phyloP scores from a whole-genome alignment of 176 grass and related monocot species.

The Luzula sylvatica region DNA sequence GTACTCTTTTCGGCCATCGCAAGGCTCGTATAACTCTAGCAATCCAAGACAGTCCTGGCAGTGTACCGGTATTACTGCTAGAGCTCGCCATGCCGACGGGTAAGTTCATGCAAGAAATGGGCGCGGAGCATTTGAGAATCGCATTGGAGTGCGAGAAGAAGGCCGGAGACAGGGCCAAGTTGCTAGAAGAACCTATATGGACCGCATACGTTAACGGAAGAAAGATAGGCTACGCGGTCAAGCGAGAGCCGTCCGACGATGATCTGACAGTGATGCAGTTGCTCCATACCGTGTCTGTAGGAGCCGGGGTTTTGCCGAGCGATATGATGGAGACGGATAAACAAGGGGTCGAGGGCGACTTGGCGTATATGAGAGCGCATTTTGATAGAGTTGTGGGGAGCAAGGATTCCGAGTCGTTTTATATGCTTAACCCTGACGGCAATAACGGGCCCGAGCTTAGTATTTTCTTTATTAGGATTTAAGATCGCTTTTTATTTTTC shows the following conservation, averaged over 20 bases:
- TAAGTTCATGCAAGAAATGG: constrained; percentile 98
- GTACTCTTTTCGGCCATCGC: constrained; percentile 81
- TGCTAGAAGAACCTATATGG: constrained; percentile 85
- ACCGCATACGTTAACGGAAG: constrained; percentile 82
- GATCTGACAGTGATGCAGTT: constrained; percentile 85
- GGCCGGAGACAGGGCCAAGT: constrained; percentile 34
- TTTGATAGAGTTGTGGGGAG: constrained; percentile 76
- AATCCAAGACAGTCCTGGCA: constrained; percentile 72
- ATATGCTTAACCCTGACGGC: constrained; percentile 86
- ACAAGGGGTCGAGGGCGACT: constrained; percentile 32
- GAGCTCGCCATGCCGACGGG: constrained; percentile 79
- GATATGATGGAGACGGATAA: constrained; percentile 35
- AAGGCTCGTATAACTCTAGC: constrained; percentile 70
- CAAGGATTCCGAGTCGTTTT: constrained; percentile 74
- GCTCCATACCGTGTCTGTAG: constrained; percentile 76
- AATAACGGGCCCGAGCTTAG: constrained; percentile 78
- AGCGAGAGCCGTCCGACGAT: constrained; percentile 53
- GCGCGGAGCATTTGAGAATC: constrained; percentile 67
- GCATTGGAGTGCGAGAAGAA: constrained; percentile 88
- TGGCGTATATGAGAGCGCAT: constrained; percentile 80
- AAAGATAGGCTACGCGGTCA: constrained; percentile 73
- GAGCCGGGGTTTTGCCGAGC: constrained; percentile 69
- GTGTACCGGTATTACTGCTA: constrained; percentile 71
- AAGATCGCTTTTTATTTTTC: constrained; percentile 14
- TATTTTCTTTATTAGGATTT: constrained; percentile 95